phyloP scores from a whole-genome alignment of 73 alveolate genomes.

The Tetrahymena thermophila region DNA sequence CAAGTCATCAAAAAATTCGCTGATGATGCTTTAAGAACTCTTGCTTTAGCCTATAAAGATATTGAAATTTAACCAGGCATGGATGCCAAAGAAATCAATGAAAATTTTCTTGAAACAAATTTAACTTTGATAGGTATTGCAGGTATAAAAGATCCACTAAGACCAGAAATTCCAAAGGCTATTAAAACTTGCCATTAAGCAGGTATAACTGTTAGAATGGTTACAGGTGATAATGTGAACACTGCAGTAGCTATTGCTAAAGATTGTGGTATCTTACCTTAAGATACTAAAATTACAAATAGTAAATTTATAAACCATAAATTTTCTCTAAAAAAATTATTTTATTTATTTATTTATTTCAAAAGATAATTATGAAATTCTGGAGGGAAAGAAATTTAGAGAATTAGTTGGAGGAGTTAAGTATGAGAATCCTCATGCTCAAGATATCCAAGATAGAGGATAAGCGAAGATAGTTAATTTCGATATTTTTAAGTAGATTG shows the following conservation, averaged over 20 bases:
- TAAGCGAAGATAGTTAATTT: constrained; percentile 54
- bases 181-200: constrained; percentile 68
- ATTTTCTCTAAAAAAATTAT: not conserved
- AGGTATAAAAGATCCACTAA: constrained; percentile 81
- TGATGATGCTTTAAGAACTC: constrained; percentile 62
- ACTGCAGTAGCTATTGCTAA: constrained; percentile 90
- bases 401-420: constrained; percentile 71
- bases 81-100: constrained; percentile 5
- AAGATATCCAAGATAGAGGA: constrained; percentile 22
- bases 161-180: constrained; percentile 81
- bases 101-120: constrained; percentile 2
- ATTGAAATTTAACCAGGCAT: constrained; percentile 8
- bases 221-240: constrained; percentile 87
- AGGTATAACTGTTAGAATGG: constrained; percentile 86
- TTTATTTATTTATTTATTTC: not conserved
- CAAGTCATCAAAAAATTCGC: constrained; percentile 60
- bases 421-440: constrained; percentile 49
- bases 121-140: constrained; percentile 70
- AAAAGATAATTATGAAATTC: constrained; percentile 51
- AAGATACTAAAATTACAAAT: constrained; percentile 9
- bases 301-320: not conserved
- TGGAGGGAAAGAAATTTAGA: constrained; percentile 68
- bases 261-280: constrained; percentile 73
- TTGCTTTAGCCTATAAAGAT: constrained; percentile 71
- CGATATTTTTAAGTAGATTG: constrained; percentile 65